Conservation (phyloP, 768 basidiomycete genomes). For the Russula foetens region DNA sequence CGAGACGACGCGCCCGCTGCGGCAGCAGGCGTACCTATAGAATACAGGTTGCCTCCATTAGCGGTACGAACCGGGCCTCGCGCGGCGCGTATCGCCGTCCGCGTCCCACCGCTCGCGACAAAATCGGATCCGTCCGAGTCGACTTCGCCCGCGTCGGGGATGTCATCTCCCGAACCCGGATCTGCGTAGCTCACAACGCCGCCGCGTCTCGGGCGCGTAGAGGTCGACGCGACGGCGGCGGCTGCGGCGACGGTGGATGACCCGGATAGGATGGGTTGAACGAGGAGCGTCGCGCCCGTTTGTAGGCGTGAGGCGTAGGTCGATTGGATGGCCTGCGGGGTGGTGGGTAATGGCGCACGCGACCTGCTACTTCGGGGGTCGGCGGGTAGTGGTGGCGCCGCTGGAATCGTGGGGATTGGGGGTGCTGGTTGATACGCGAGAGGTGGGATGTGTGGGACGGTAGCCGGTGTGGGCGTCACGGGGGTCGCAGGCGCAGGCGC, state of each 20-base stretch:
- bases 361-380: constrained; percentile 24
- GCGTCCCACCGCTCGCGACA: constrained; percentile 51
- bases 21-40: constrained; percentile 28
- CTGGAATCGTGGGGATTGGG: constrained; percentile 24
- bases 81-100: constrained; percentile 40
- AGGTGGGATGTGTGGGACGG: constrained; percentile 31
- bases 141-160: constrained; percentile 71
- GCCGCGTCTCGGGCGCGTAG: constrained; percentile 40
- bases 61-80: constrained; percentile 12
- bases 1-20: constrained; percentile 19
- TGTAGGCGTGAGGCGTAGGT: constrained; percentile 87
- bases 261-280: constrained; percentile 70
- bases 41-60: constrained; percentile 45
- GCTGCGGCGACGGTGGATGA: constrained; percentile 28
- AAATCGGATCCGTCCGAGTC: constrained; percentile 86
- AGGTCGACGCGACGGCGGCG: constrained; percentile 34
- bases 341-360: constrained; percentile 38
- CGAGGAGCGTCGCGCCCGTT: constrained; percentile 81
- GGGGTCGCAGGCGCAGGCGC: constrained; percentile 25
- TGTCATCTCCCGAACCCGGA: constrained; percentile 74
- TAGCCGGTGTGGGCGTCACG: constrained; percentile 25
- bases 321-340: constrained; percentile 64
- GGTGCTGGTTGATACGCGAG: constrained; percentile 23
- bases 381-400: constrained; percentile 35
- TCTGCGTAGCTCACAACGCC: constrained; percentile 83